Percentiles rank a stretch among this genome's conserved stretches.
Evolutionary conservation across 2,329 filamentous ascomycete species (phyloP).

Genomic region (Penicillium sp.): DNA sequence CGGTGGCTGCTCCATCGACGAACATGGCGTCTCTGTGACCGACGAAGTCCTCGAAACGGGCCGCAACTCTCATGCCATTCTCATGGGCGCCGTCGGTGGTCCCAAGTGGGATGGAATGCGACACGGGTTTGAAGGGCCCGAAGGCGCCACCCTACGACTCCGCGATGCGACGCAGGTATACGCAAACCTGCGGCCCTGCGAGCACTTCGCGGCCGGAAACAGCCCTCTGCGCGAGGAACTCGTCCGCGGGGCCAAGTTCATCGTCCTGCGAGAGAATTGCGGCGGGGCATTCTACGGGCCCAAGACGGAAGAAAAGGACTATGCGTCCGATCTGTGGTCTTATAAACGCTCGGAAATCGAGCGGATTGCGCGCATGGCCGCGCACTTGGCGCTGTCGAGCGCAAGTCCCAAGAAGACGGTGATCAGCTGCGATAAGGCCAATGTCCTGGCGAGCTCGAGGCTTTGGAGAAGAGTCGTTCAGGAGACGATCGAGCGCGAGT

Average conservation of each 20-base stretch:
- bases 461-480: slow-evolving; percentile 81
- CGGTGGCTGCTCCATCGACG: slow-evolving; percentile 83
- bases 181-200: slow-evolving; percentile 79
- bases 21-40: slow-evolving; percentile 69
- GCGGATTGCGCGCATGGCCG: slow-evolving; percentile 74
- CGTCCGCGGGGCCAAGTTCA: slow-evolving; percentile 80
- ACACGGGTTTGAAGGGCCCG: slow-evolving; percentile 70
- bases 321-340: slow-evolving; percentile 71
- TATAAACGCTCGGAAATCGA: slow-evolving; percentile 79
- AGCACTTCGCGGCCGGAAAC: slow-evolving; percentile 68
- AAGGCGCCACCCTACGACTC: slow-evolving; percentile 79
- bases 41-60: slow-evolving; percentile 74
- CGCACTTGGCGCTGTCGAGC: slow-evolving; percentile 69
- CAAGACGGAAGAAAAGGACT: slow-evolving; percentile 39
- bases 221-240: slow-evolving; percentile 80
- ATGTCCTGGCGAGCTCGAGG: slow-evolving; percentile 80
- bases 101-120: slow-evolving; percentile 78
- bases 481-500: slow-evolving; percentile 77
- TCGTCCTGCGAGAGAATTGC: slow-evolving; percentile 49
- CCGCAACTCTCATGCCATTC: slow-evolving; percentile 76
- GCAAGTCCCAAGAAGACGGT: slow-evolving; percentile 71
- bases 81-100: slow-evolving; percentile 85
- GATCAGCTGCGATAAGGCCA: slow-evolving; percentile 87
- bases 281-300: slow-evolving; percentile 44
- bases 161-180: slow-evolving; percentile 86